Base-by-base conservation (phyloP, 1,284 basidiomycete genomes). In the Papiliotrema nemorosa region DNA sequence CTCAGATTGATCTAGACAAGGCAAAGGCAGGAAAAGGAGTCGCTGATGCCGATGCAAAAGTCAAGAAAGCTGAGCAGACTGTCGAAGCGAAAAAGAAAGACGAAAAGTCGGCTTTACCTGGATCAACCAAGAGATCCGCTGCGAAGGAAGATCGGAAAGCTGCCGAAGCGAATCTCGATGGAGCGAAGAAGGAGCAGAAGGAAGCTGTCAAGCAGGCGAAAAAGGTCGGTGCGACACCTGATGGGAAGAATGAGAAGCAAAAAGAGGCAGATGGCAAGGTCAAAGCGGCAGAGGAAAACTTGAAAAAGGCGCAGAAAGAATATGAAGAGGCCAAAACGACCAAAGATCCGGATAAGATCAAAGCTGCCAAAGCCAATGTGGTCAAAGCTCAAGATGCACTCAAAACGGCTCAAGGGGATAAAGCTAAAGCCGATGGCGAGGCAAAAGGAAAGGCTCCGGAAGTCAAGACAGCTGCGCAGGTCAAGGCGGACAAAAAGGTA, bases 281-380 rank as follows among this genome's bases (percentile, higher is more conserved):
- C 24, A 40, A 42, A 25, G 44, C 46, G 29, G 22, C 47, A 21
- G 52, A 50, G 22, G 44, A 49, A 20, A 35, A 33, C 14, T 20
- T 36, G 20, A 35, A 24, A 31, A 35, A 27, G 26, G 43, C 38
- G 29, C 25, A 27, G 18, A 37, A 21, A 26, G 42, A 44, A 16
- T 22, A 29, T 10, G 36, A 5, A 25, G 25, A 14, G 22, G 47
- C 40, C 4, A 38, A 53, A 27, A 26, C 38, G 2, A 50, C 18
- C 10, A 34, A 22, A 20, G 43, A 38, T 16, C 13, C 44, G 25
- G 25, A 21, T 16, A 43, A 36, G 21, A 43, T 39, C 16, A 24
- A 18, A 21, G 46, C 14, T 5, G 46, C 46, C 4, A 40, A 18
- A n/a, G 46, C 33, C 13, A 21, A 33, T 12, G 24, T 25, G 5